Evolutionary conservation across 2,329 filamentous ascomycete species (phyloP), one percentile per base, ranked within the genome.

Genomic region (Pleoardoris graminearum): DNA sequence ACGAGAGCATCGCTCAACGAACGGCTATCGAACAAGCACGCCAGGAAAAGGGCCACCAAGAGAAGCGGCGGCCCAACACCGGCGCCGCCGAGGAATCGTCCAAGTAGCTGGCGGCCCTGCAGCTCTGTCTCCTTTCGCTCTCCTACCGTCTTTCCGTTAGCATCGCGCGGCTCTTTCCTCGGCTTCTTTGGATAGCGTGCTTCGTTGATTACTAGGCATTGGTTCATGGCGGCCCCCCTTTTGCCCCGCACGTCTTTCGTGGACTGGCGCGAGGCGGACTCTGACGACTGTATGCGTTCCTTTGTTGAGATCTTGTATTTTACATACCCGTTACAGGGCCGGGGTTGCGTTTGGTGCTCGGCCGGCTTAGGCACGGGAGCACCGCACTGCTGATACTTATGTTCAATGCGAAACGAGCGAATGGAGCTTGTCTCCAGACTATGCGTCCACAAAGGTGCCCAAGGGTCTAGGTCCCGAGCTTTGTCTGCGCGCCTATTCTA

Each of bases 1-100:
- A 97, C 69, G 90, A 93, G 59, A 96, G 91, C 74, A 97, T 99
- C 69, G 89, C 91, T 62, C 92, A 97, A 77, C 85, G 91, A 62
- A 89, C 88, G 25, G 90, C 90, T 17, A 91, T 96, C 59, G 92
- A 97, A 67, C 91, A 96, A 74, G 90, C 90, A 50, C 88, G 92
- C 57, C 90, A 93, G 63, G 91, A 96, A 68, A 96, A 96, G 76
- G 82, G 73, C 37, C 73, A 75, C 32, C 61, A 69, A 35, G 76
- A 79, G 48, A 79, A 77, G 68, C 73, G 78, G 50, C 73, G 74
- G 58, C 77, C 76, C 22, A 61, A 65, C 19, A 64, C 63, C 35
- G 60, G 65, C 22, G 63, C 63, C 35, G 61, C 64, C 7, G 73
- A 76, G 43, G 73, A 74, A 49, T 61, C 64, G 25, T 62, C 59